A percentile compares a stretch with the other conserved stretches of the same genome.
These are phyloP conservation scores for Gossypium rotundifolium DNA, from an alignment of 345 rosid genomes.

Conservation along the genomic window DNA sequence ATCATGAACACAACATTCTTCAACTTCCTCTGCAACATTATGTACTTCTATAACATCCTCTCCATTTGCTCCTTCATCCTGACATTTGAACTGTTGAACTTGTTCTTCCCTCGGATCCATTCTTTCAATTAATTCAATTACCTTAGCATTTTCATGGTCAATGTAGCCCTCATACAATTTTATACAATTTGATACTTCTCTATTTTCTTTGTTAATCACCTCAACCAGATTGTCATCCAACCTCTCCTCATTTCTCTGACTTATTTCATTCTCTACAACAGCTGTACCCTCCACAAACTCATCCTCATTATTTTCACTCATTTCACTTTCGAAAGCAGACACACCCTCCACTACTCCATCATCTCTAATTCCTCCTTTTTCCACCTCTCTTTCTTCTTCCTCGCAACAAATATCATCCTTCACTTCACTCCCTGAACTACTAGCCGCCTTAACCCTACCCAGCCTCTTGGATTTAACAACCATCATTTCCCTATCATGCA, in stretches of 20 bases:
- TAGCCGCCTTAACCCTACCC: constrained; percentile 21
- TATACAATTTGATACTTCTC: constrained; percentile 18
- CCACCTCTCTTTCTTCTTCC: constrained; percentile 29
- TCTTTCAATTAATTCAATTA: constrained; percentile 17
- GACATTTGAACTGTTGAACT: constrained; percentile 17
- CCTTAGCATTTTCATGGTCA: constrained; percentile 21
- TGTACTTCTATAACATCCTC: constrained; percentile 22
- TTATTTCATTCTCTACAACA: constrained; percentile 15
- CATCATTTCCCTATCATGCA: constrained; percentile 14
- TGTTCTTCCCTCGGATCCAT: constrained; percentile 18
- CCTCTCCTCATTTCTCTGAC: constrained; percentile 18
- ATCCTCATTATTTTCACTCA: neutral
- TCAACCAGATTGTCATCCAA: constrained; percentile 21
- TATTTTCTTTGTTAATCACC: constrained; percentile 24
- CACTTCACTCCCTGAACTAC: constrained; percentile 26
- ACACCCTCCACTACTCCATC: constrained; percentile 23
- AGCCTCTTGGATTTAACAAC: constrained; percentile 18
- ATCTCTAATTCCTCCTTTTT: constrained; percentile 15
- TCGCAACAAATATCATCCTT: constrained; percentile 23
- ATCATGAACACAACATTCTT: constrained; percentile 25
- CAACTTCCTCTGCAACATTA: constrained; percentile 22
- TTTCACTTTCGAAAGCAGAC: too few species aligned
- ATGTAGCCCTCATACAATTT: constrained; percentile 22
- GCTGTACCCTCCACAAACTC: constrained; percentile 19
- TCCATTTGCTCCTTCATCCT: constrained; percentile 17